Base-by-base conservation (phyloP, 2,329 filamentous ascomycete species). In the Botrytis deweyae region DNA sequence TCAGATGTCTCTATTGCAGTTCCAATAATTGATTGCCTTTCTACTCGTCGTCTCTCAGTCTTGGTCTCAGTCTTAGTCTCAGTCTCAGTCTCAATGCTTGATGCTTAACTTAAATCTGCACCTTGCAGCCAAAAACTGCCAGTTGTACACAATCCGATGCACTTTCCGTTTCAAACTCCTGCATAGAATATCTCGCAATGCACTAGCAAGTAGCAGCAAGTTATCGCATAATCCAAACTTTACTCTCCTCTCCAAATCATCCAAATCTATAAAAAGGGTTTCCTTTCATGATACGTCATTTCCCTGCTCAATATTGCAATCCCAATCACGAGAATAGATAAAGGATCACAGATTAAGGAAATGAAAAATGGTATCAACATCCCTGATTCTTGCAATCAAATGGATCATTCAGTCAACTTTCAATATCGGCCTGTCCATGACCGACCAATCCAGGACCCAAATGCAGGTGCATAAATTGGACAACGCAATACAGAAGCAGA, bases 341-440 rank as follows among this genome's bases (percentile, higher is more conserved):
- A 55, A 67, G 6, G 42, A 36, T 36, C 25, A 22, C 49, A 66
- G 42, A 46, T 46, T 52, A 69, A 69, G 16, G 18, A 55, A 69
- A 8, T 10, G 20, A 6, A 44, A 70, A 59, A 59, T 59, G n/a
- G 36, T 59, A 70, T 44, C 67, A 70, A 70, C n/a, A 69, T 44
- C 67, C 67, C 49, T 69, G 67, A 59, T n/a, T 25, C 49, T 67
- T 12, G 20, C 52, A 55, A 18, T 55, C n/a, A 55, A 55, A n/a
- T 52, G 6, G 6, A 55, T 55, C 52, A 29, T 0, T n/a, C 36
- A 62, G 22, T 62, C 29, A n/a, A 62, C 49, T 29, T 14, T 66
- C 63, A 36, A 14, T 44, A 14, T 44, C 40, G 18, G 44, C 36
- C 64, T 40, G 25, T 38, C 33, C 22, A 67, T 36, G 29, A 6